These are phyloP conservation scores for Lagenaria siceraria DNA, from an alignment of 306 rosid genomes.

Conservation along the genomic window DNA sequence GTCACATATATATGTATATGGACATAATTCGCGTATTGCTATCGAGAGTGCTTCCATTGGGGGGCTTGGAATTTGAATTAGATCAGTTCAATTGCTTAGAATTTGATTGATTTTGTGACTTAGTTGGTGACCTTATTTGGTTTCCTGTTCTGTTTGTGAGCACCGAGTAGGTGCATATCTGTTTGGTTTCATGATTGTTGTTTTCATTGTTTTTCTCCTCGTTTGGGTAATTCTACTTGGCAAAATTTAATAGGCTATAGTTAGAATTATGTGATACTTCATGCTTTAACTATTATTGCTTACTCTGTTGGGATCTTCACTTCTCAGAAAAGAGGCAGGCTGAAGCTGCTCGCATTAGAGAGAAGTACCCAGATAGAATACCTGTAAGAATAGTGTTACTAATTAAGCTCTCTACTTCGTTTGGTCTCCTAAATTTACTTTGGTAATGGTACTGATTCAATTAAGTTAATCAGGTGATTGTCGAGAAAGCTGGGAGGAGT, in stretches of 20 bases:
- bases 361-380: conserved; percentile 79
- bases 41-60: too few species aligned
- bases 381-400: conserved; percentile 45
- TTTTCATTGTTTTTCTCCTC: background rate
- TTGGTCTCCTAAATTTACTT: conserved; percentile 1
- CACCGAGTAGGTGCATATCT: background rate
- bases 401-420: background rate
- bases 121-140: background rate
- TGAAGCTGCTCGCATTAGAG: conserved; percentile 61
- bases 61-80: too few species aligned
- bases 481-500: conserved; percentile 82
- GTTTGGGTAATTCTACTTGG: background rate
- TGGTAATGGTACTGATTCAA: conserved; percentile 7
- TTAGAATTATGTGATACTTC: background rate
- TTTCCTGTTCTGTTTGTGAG: background rate
- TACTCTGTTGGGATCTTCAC: background rate
- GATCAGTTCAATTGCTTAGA: background rate
- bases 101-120: background rate
- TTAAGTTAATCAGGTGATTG: conserved; percentile 52
- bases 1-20: background rate
- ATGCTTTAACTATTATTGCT: conserved; percentile 1
- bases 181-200: background rate
- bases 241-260: background rate
- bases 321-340: conserved; percentile 50
- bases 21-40: background rate